phyloP scores from a whole-genome alignment of 2,329 filamentous ascomycete species.

The Zymoseptoria tritici region DNA sequence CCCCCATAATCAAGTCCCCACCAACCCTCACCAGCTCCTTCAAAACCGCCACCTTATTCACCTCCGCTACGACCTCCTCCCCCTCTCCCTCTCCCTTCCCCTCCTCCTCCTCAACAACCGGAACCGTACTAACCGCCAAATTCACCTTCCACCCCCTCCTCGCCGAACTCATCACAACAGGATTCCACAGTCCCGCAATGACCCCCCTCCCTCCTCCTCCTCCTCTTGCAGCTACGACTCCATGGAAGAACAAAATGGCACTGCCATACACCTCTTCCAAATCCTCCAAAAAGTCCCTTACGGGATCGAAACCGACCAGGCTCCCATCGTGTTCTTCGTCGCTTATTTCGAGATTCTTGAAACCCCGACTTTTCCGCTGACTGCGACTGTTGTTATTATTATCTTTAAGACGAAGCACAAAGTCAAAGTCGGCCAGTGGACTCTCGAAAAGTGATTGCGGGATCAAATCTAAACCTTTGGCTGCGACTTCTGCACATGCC shows the following conservation, averaged over 20 bases:
- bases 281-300: slow-evolving; percentile 58
- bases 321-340: slow-evolving; percentile 28
- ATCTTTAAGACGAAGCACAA: slow-evolving; percentile 63
- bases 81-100: slow-evolving; percentile 30
- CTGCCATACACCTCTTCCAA: slow-evolving; percentile 60
- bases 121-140: slow-evolving; percentile 59
- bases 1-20: slow-evolving; percentile 55
- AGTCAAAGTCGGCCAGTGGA: slow-evolving; percentile 71
- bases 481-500: slow-evolving; percentile 52
- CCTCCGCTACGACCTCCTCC: slow-evolving; percentile 5
- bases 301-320: slow-evolving; percentile 52
- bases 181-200: slow-evolving; percentile 61
- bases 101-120: slow-evolving; percentile 34
- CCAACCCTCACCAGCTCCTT: slow-evolving; percentile 63
- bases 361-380: slow-evolving; percentile 40
- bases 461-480: slow-evolving; percentile 31
- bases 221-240: slow-evolving; percentile 34
- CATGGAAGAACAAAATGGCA: slow-evolving; percentile 72
- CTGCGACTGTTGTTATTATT: too few relatives aligned
- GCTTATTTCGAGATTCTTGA: slow-evolving; percentile 71
- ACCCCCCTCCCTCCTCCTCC: slow-evolving; percentile 47
- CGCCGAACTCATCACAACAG: slow-evolving; percentile 33
- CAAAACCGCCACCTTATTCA: slow-evolving; percentile 62
- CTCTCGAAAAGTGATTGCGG: slow-evolving; percentile 61
- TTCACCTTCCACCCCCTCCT: slow-evolving; percentile 61